Conservation (phyloP, 2,329 filamentous ascomycete genomes). For the Ophiognomonia clavigignenti-juglandacearum region DNA sequence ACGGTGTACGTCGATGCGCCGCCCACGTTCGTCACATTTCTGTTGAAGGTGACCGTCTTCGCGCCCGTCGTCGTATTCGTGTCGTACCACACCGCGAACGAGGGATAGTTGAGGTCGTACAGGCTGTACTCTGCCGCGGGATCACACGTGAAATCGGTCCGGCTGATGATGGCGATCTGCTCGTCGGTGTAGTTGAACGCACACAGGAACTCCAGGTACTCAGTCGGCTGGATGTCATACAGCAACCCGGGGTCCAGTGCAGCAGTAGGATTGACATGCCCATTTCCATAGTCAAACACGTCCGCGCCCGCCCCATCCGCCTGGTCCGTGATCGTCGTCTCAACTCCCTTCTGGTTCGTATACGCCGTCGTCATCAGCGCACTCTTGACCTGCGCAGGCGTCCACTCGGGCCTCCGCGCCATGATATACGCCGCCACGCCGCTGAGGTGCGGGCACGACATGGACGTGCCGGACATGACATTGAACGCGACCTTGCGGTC, state of each 20-base stretch:
- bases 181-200: conserved; percentile 1
- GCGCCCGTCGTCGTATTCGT: background rate
- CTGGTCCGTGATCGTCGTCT: background rate
- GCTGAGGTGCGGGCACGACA: conserved; percentile 17
- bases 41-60: conserved; percentile 13
- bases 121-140: conserved; percentile 1
- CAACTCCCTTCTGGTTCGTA: background rate
- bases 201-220: conserved; percentile 14
- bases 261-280: background rate
- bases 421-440: conserved; percentile 14
- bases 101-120: conserved; percentile 17
- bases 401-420: conserved; percentile 14
- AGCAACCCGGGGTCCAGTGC: conserved; percentile 12
- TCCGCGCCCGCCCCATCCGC: background rate
- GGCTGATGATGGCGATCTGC: conserved; percentile 1
- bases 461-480: conserved; percentile 16
- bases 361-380: conserved; percentile 13
- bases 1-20: conserved; percentile 8
- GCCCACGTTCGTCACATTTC: conserved; percentile 13
- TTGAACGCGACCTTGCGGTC: conserved; percentile 8
- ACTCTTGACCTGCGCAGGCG: conserved; percentile 8
- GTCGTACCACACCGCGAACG: conserved; percentile 11
- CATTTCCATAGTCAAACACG: background rate
- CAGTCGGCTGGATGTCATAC: conserved; percentile 4
- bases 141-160: conserved; percentile 10